Base-by-base conservation (phyloP, 2,329 filamentous ascomycete species). In the Cadophora gregata region DNA sequence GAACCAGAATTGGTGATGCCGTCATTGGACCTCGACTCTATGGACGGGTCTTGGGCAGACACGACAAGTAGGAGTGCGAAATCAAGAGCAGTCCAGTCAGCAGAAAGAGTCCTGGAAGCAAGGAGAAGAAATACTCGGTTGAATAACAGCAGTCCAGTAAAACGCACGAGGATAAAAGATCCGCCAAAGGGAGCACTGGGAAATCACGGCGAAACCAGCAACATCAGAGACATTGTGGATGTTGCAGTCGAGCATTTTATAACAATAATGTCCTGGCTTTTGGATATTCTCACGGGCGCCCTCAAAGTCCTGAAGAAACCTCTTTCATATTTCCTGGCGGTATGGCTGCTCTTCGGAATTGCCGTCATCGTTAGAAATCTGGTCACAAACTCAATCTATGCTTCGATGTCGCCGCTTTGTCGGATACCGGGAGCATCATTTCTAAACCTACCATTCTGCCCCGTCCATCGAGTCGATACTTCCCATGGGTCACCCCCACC, bases 361-460 rank as follows among this genome's bases (percentile, higher is more conserved):
- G 76, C 87, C 59, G 85, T 89, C 47, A 79, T 91, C 25, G 81
- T 85, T 1, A 84, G 86, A 55, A 90, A 88, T 74, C 84, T 90
- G 74, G 77, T 91, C 33, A 88, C 86, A 19, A 82, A 82, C 58
- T 90, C 87, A 1, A 78, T 91, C 63, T 83, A 84, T 58, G 79
- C 84, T 10, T 88, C 89, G 0, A 77, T 94, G 1, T 88, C 89
- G 0, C 90, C 91, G 0, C 71, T 94, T 24, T 94, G 92, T 74
- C 84, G 85, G 24, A 79, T 95, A 1, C 92, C 92, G 0, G 90
- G 90, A 36, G 83, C 81, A 1, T 86, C 86, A 1, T 79, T 86
- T 36, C 75, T 93, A 5, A 80, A 84, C 67, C 79, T 93, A 0
- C 85, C 90, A 0, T 90, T 92, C 72, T 94, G 91, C 70, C 71